Conservation (phyloP, 1,284 basidiomycete genomes). For the Hypsizygus ulmarius region DNA sequence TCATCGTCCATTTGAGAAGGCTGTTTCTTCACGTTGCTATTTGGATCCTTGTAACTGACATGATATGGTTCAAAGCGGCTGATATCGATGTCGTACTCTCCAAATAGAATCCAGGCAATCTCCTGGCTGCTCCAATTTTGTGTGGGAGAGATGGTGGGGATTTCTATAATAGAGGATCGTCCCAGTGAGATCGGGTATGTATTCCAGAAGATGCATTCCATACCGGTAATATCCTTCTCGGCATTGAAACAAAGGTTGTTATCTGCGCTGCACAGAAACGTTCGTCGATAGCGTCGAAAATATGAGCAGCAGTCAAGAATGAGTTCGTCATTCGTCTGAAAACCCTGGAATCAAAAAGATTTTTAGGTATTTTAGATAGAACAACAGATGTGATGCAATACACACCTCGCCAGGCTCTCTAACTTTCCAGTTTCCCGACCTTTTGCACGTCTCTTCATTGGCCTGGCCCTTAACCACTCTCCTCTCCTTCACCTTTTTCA, state of each 20-base stretch:
- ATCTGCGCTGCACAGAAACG: conserved; percentile 61
- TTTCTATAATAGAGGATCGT: conserved; percentile 22
- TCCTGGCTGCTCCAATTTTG: conserved; percentile 42
- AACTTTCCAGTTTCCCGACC: conserved; percentile 56
- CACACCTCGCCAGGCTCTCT: conserved; percentile 44
- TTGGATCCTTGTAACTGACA: conserved; percentile 34
- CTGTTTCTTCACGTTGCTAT: conserved; percentile 14
- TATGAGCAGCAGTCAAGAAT: conserved; percentile 73
- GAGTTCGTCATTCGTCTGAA: conserved; percentile 56
- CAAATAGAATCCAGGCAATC: conserved; percentile 41
- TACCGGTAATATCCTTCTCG: conserved; percentile 32
- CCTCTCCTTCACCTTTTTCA: conserved; percentile 60
- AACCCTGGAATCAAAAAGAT: conserved; percentile 14
- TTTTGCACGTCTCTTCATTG: conserved; percentile 60
- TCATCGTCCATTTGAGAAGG: conserved; percentile 35
- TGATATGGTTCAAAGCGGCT: conserved; percentile 35
- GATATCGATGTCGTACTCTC: conserved; percentile 28
- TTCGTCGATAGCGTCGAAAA: conserved; percentile 42
- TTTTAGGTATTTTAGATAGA: background rate
- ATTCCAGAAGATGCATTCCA: background rate
- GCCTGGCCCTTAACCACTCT: conserved; percentile 63
- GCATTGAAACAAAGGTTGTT: conserved; percentile 58
- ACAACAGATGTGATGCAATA: conserved; percentile 6
- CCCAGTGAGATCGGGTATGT: conserved; percentile 1
- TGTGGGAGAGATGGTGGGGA: conserved; percentile 32